These are phyloP conservation scores for Xylaria sp. DNA, from an alignment of 2,329 filamentous ascomycete genomes.

Conservation along the genomic window DNA sequence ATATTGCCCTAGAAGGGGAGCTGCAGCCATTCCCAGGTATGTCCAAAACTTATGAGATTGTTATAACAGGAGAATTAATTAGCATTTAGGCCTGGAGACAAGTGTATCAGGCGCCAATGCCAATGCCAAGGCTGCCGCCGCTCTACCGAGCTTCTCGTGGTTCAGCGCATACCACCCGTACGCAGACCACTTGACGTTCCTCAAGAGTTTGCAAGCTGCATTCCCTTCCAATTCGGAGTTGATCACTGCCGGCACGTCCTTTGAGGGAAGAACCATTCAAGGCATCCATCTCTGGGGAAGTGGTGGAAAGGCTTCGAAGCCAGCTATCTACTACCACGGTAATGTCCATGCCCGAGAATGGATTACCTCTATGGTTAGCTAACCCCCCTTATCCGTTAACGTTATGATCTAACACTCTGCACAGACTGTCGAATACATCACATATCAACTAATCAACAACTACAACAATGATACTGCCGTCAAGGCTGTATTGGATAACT, in stretches of 20 bases:
- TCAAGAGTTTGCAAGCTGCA: slow-evolving; percentile 57
- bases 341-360: slow-evolving; percentile 52
- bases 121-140: slow-evolving; percentile 40
- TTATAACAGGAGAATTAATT: slow-evolving; percentile 15
- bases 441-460: slow-evolving; percentile 58
- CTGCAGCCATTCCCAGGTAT: slow-evolving; percentile 47
- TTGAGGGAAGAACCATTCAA: slow-evolving; percentile 64
- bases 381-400: background rate
- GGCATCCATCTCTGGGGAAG: slow-evolving; percentile 67
- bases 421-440: slow-evolving; percentile 59
- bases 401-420: slow-evolving; percentile 24
- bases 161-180: slow-evolving; percentile 66
- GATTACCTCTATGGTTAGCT: slow-evolving; percentile 46
- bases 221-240: slow-evolving; percentile 61
- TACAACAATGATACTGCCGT: slow-evolving; percentile 55
- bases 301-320: slow-evolving; percentile 57
- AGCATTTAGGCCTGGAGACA: slow-evolving; percentile 34
- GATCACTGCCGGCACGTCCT: slow-evolving; percentile 58
- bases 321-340: slow-evolving; percentile 62
- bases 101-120: slow-evolving; percentile 21
- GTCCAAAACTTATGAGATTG: background rate
- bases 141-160: slow-evolving; percentile 56
- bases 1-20: slow-evolving; percentile 49
- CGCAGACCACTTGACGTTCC: slow-evolving; percentile 61
- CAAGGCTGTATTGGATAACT: slow-evolving; percentile 62